phyloP scores from a whole-genome alignment of 2,329 filamentous ascomycete species.

The Stemphylium beticola region DNA sequence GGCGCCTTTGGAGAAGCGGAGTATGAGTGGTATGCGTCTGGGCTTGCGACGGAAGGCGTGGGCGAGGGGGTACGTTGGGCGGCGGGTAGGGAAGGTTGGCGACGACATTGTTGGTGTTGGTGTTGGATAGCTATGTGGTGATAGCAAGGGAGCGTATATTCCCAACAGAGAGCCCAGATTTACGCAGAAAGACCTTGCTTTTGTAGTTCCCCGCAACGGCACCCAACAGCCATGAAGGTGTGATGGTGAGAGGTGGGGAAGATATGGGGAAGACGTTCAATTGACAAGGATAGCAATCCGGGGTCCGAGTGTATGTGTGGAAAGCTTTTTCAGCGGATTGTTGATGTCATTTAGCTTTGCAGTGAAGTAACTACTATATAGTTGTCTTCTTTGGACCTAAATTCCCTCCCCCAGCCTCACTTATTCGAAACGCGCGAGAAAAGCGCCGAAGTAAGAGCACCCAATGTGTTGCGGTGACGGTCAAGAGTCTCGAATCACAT shows the following conservation, averaged over 20 bases:
- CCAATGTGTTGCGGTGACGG: neutral
- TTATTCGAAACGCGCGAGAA: neutral
- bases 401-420: no score
- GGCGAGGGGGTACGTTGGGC: conserved; percentile 55
- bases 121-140: neutral
- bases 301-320: neutral
- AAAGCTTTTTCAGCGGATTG: neutral
- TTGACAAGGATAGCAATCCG: conserved; percentile 5
- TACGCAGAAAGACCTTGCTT: neutral
- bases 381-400: no score
- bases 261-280: conserved; percentile 11
- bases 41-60: conserved; percentile 55
- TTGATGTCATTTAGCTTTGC: neutral
- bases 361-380: neutral
- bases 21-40: conserved; percentile 65
- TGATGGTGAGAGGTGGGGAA: conserved; percentile 5
- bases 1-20: conserved; percentile 69
- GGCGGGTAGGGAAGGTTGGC: conserved; percentile 24
- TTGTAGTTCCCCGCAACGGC: conserved; percentile 7
- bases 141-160: neutral
- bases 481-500: conserved; percentile 16
- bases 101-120: conserved; percentile 9
- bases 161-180: neutral
- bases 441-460: neutral
- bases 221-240: neutral